These are phyloP conservation scores for Mariannaea sp. DNA, from an alignment of 2,329 filamentous ascomycete species.

Conservation along the genomic window DNA sequence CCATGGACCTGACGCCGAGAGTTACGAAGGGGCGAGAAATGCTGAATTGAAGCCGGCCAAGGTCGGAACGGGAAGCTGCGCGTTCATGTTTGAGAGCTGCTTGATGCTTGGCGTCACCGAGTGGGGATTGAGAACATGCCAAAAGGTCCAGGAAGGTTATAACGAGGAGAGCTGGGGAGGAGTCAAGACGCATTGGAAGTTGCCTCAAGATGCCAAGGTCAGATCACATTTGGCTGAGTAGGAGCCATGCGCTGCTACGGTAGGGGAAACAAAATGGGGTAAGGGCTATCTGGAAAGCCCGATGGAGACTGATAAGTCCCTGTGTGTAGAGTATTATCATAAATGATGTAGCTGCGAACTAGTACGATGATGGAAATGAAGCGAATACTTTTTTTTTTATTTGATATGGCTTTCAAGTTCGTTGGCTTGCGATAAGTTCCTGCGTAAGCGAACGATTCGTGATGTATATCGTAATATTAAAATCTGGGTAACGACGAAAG, in stretches of 20 bases:
- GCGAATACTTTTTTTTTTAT: too few species aligned
- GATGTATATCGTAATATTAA: too few species aligned
- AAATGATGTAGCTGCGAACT: too few species aligned
- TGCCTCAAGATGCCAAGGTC: conserved; percentile 44
- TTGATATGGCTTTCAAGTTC: too few species aligned
- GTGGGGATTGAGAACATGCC: conserved; percentile 67
- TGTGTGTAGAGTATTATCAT: too few species aligned
- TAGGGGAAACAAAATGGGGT: background rate
- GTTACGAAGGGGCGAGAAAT: conserved; percentile 60
- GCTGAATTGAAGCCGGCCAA: conserved; percentile 59
- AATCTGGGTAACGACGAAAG: too few species aligned
- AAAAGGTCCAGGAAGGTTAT: conserved; percentile 68
- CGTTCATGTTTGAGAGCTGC: conserved; percentile 72
- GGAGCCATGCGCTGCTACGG: background rate
- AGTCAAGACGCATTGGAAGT: conserved; percentile 65
- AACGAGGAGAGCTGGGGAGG: conserved; percentile 81
- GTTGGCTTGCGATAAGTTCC: too few species aligned
- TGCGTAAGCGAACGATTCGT: too few species aligned
- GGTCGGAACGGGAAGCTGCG: conserved; percentile 65
- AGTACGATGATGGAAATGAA: too few species aligned
- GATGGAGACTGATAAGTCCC: too few species aligned
- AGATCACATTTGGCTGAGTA: conserved; percentile 30
- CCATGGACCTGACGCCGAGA: conserved; percentile 64
- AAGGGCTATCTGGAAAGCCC: too few species aligned
- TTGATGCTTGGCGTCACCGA: conserved; percentile 74